phyloP scores from a whole-genome alignment of 768 basidiomycete species.

The Rhizopogon vinicolor region DNA sequence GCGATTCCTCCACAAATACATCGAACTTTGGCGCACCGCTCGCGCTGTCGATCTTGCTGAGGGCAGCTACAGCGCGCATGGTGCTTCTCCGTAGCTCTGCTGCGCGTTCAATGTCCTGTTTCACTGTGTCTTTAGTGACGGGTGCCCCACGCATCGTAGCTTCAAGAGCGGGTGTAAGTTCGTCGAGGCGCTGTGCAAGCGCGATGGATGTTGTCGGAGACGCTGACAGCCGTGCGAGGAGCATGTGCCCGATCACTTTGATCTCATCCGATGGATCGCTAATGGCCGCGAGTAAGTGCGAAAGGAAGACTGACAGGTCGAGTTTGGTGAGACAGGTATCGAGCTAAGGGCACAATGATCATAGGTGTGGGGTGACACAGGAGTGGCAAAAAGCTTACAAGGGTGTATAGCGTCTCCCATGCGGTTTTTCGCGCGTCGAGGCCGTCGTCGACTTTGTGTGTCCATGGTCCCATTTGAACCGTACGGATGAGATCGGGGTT shows the following conservation, averaged over 20 bases:
- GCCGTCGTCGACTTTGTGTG: constrained; percentile 95
- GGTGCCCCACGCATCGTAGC: constrained; percentile 87
- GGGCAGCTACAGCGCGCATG: constrained; percentile 78
- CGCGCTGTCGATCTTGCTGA: constrained; percentile 66
- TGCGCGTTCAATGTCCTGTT: constrained; percentile 83
- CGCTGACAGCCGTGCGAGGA: constrained; percentile 86
- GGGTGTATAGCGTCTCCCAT: constrained; percentile 94
- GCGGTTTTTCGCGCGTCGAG: constrained; percentile 95
- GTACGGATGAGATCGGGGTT: constrained; percentile 79
- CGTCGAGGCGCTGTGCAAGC: constrained; percentile 68
- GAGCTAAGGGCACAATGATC: constrained; percentile 42
- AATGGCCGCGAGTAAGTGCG: constrained; percentile 76
- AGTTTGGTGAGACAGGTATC: constrained; percentile 89
- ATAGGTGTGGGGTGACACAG: neutral
- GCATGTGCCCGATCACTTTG: constrained; percentile 95
- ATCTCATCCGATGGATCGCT: constrained; percentile 92
- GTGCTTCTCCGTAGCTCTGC: constrained; percentile 92
- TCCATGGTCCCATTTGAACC: constrained; percentile 97
- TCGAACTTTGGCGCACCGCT: constrained; percentile 74
- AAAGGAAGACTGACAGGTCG: constrained; percentile 83
- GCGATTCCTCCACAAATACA: constrained; percentile 68
- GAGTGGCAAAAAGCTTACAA: constrained; percentile 50
- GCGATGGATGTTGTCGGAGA: constrained; percentile 81
- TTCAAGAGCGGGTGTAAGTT: constrained; percentile 78
- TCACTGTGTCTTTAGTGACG: constrained; percentile 93